These are phyloP conservation scores for Podospora pseudopauciseta DNA, from an alignment of 495 filamentous ascomycete species.

Conservation along the genomic window DNA sequence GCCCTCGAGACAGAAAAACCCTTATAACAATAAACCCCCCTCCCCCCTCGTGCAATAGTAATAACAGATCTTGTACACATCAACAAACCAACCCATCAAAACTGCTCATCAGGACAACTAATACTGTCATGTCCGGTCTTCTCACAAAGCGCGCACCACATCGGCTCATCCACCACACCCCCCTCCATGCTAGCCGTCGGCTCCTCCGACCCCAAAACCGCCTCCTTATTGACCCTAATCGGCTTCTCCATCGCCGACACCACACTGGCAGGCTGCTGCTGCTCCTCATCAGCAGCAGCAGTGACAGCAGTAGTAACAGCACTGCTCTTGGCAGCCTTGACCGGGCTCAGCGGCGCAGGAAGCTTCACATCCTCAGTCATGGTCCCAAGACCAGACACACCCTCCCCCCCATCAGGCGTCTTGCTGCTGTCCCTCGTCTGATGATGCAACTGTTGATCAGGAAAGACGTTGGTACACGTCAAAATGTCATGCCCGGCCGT, in stretches of 20 bases:
- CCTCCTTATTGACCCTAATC: not conserved
- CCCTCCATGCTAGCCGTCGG: slow-evolving; percentile 79
- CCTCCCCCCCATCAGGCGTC: slow-evolving; percentile 35
- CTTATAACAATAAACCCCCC: not conserved
- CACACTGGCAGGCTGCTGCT: not conserved
- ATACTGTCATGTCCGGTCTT: slow-evolving; percentile 93
- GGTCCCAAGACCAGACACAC: slow-evolving; percentile 36
- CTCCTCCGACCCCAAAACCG: slow-evolving; percentile 57
- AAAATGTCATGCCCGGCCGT: slow-evolving; percentile 90
- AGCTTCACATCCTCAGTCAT: slow-evolving; percentile 33
- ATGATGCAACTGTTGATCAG: slow-evolving; percentile 41
- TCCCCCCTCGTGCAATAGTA: not conserved
- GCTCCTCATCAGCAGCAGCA: not conserved
- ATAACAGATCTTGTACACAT: not conserved
- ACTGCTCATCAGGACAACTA: slow-evolving; percentile 89
- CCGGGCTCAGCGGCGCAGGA: slow-evolving; percentile 50
- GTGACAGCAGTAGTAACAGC: slow-evolving; percentile 3
- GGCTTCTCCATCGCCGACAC: slow-evolving; percentile 51
- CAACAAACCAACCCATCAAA: slow-evolving; percentile 29
- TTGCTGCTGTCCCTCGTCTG: slow-evolving; percentile 38
- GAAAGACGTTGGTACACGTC: slow-evolving; percentile 84
- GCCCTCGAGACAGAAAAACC: not conserved
- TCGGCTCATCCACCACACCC: slow-evolving; percentile 71
- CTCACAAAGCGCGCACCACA: slow-evolving; percentile 98
- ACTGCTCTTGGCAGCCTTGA: slow-evolving; percentile 36